Percentiles rank a stretch among this genome's conserved stretches.
Evolutionary conservation across 2,329 filamentous ascomycete species (phyloP).

Genomic region (Lachnellula hyalina): DNA sequence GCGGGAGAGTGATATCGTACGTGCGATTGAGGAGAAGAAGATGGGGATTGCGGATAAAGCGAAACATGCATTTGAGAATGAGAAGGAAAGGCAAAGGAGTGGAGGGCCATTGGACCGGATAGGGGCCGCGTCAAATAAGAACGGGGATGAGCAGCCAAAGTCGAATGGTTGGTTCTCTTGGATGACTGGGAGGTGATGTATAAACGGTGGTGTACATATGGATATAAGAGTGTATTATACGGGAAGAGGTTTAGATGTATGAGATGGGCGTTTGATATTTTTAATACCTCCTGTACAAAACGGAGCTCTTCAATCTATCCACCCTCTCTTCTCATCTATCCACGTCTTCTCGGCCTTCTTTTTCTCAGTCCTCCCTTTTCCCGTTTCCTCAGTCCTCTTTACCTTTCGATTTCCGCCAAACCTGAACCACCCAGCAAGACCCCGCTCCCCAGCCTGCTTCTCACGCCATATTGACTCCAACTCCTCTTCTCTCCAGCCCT

Average conservation of each 20-base stretch:
- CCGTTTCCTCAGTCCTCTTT: background rate
- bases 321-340: conserved; percentile 1
- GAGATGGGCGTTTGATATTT: conserved; percentile 7
- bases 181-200: conserved; percentile 15
- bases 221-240: conserved; percentile 14
- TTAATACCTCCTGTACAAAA: background rate
- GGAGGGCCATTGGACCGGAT: conserved; percentile 28
- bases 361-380: background rate
- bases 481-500: conserved; percentile 1
- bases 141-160: conserved; percentile 9
- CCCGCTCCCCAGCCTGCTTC: background rate
- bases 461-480: background rate
- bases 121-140: conserved; percentile 13
- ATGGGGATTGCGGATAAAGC: conserved; percentile 20
- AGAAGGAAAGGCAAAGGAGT: conserved; percentile 27
- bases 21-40: conserved; percentile 28
- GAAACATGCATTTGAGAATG: conserved; percentile 26
- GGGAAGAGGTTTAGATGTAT: conserved; percentile 9
- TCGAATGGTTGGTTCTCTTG: conserved; percentile 19
- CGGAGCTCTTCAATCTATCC: conserved; percentile 1
- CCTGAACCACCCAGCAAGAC: background rate
- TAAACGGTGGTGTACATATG: conserved; percentile 2
- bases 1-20: conserved; percentile 24
- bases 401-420: background rate
- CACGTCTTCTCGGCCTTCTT: background rate